phyloP scores from a whole-genome alignment of 148 eudicot genomes.

The Polygonum aviculare region DNA sequence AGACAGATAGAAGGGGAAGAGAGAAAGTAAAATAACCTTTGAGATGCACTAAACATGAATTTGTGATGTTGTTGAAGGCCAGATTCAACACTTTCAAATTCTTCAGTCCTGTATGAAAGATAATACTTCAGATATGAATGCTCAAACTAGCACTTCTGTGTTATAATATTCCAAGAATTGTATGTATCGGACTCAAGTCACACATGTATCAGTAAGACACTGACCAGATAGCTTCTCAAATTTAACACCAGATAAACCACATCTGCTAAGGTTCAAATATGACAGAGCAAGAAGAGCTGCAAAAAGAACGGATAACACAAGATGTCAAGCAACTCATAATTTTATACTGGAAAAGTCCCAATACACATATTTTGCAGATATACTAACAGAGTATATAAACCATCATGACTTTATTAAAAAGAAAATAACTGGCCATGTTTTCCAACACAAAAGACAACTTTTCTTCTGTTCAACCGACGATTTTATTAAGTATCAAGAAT shows the following conservation, averaged over 20 bases:
- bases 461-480: not conserved
- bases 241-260: constrained; percentile 63
- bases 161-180: not conserved
- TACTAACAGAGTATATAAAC: not conserved
- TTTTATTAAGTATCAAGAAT: not conserved
- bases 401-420: not conserved
- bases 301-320: not conserved
- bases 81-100: constrained; percentile 73
- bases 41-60: constrained; percentile 66
- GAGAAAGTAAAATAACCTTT: constrained; percentile 36
- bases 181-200: not conserved
- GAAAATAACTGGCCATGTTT: not conserved
- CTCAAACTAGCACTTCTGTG: not conserved
- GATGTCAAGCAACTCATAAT: not conserved
- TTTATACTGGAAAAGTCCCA: not conserved
- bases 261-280: constrained; percentile 85
- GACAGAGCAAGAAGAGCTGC: constrained; percentile 73
- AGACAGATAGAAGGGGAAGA: not conserved
- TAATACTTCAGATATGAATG: constrained; percentile 1
- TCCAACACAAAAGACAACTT: not conserved
- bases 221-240: constrained; percentile 76
- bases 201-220: constrained; percentile 10
- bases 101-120: constrained; percentile 38
- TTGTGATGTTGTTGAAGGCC: constrained; percentile 81
- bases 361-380: not conserved